phyloP scores from a whole-genome alignment of 495 filamentous ascomycete genomes.

The Articulospora tetracladia region DNA sequence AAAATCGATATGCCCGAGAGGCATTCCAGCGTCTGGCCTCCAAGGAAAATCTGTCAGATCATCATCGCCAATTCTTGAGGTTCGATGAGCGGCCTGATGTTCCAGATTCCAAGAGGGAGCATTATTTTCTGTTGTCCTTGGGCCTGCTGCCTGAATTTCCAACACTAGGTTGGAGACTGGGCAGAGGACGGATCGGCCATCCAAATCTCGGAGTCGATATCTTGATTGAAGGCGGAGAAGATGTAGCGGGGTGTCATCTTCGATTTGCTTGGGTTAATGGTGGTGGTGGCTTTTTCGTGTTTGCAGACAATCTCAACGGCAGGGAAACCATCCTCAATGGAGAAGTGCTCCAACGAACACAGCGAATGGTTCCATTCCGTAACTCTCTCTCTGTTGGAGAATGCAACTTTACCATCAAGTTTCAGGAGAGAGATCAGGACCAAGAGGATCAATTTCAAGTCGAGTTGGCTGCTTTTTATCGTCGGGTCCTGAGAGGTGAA shows the following conservation, averaged over 20 bases:
- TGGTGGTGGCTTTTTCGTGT: slow-evolving; percentile 17
- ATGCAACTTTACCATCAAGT: slow-evolving; percentile 18
- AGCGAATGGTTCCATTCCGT: slow-evolving; percentile 11
- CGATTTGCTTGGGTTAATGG: slow-evolving; percentile 11
- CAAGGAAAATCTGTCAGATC: neutral
- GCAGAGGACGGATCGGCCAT: neutral
- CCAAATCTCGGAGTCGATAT: slow-evolving; percentile 10
- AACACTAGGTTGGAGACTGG: slow-evolving; percentile 11
- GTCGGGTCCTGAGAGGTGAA: slow-evolving; percentile 3
- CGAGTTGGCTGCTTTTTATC: slow-evolving; percentile 12
- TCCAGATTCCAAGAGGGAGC: neutral
- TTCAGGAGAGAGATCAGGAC: neutral
- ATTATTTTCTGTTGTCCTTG: slow-evolving; percentile 8
- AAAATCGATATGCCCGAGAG: slow-evolving; percentile 7
- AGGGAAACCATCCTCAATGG: slow-evolving; percentile 16
- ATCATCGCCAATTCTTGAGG: slow-evolving; percentile 3
- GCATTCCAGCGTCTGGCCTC: neutral
- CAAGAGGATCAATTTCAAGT: slow-evolving; percentile 20
- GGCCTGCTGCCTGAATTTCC: slow-evolving; percentile 7
- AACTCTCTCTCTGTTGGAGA: slow-evolving; percentile 17
- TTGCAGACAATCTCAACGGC: slow-evolving; percentile 14
- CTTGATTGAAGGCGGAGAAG: slow-evolving; percentile 1
- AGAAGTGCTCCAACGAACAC: slow-evolving; percentile 8
- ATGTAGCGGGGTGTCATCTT: slow-evolving; percentile 9
- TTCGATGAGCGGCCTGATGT: neutral